Evolutionary conservation across 257 asterid species (phyloP), one percentile per base, ranked within the genome.

Genomic region (Pogostemon cablin): DNA sequence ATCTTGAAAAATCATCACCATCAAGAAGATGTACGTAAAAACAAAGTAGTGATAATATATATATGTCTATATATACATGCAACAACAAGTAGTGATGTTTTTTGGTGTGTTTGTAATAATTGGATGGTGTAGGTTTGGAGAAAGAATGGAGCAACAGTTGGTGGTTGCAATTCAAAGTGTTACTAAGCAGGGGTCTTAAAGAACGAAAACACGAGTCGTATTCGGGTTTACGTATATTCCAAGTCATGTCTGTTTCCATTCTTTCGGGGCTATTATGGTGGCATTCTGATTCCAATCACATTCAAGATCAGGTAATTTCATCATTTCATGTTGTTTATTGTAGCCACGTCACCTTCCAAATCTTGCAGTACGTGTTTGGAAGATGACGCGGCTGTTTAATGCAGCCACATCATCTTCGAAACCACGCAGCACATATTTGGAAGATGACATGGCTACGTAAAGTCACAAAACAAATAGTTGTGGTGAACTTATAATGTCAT

Each of bases 201-300:
- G 97, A 90, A 72, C 67, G 98, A 80, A 88, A 74, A 53, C 90
- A 92, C 52, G 98, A 90, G 38, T 84, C 98, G 0, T 92, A 44
- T 57, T 92, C 98, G 4, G 82, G 84, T 65, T 65, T 92, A 43
- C 75, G 83, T 62, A 78, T 88, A 66, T 90, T 90, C 62, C 96
- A 92, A 72, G 98, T 92, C 52, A 81, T 88, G 85, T 85, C 96
- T 20, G 96, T 92, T 65, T 78, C 98, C 8, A 50, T 92, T 56
- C 74, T 88, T 40, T 85, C 96, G 0, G 96, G 98, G 7, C 91
- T 92, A 53, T 69, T 92, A 3, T 92, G 98, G 98, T 92, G 98
- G 96, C 98, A 92, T 59, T 90, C 92, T 46, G 88, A 89, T 49
- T 64, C 83, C 46, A 83, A 64, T 69, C 95, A 92, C 80, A 85